phyloP scores from a whole-genome alignment of 257 asterid species.

The Penstemon davidsonii region DNA sequence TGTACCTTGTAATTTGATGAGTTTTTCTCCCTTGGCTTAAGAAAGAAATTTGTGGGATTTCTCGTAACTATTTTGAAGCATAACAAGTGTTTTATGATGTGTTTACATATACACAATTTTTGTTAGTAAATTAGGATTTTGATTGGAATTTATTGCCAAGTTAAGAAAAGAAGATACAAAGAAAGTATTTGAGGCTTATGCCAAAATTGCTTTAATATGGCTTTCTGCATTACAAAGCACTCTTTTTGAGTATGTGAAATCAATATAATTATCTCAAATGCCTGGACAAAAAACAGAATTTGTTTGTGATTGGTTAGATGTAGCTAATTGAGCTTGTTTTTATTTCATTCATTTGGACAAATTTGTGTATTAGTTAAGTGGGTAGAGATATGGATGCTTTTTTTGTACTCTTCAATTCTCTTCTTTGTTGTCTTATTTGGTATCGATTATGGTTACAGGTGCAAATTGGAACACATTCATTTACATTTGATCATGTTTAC shows the following conservation, averaged over 20 bases:
- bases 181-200: too few species aligned
- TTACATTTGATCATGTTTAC: slow-evolving; percentile 95
- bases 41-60: not conserved
- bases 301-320: not conserved
- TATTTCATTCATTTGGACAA: not conserved
- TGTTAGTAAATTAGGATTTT: slow-evolving; percentile 15
- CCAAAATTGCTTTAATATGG: too few species aligned
- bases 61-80: not conserved
- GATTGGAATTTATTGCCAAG: slow-evolving; percentile 19
- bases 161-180: not conserved
- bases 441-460: slow-evolving; percentile 47
- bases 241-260: not conserved
- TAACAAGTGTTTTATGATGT: slow-evolving; percentile 5
- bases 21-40: not conserved
- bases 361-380: not conserved
- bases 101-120: not conserved
- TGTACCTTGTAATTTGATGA: slow-evolving; percentile 16
- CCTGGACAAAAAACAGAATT: slow-evolving; percentile 1
- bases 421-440: slow-evolving; percentile 8
- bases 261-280: not conserved
- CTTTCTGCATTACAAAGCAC: not conserved
- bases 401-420: not conserved
- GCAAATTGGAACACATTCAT: slow-evolving; percentile 89
- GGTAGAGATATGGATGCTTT: too few species aligned
- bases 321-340: not conserved